phyloP scores from a whole-genome alignment of 306 rosid genomes.

The Quercus cerris region DNA sequence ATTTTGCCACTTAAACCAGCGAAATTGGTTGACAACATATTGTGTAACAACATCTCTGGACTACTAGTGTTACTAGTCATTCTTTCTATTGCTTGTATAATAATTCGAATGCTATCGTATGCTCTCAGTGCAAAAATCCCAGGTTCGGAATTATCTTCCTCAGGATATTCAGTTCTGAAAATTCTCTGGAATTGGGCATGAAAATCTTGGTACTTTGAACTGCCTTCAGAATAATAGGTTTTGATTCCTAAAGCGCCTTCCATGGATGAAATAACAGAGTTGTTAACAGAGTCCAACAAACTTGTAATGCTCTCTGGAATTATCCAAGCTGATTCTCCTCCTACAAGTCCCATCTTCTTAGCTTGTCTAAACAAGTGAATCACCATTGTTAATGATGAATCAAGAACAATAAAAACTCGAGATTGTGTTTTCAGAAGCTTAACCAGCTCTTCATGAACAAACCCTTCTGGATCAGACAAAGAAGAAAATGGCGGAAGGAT shows the following conservation, averaged over 20 bases:
- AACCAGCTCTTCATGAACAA: constrained; percentile 42
- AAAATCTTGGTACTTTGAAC: constrained; percentile 30
- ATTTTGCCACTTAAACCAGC: constrained; percentile 60
- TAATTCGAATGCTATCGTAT: constrained; percentile 48
- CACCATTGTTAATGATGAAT: constrained; percentile 47
- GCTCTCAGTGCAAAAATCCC: constrained; percentile 61
- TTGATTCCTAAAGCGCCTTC: constrained; percentile 68
- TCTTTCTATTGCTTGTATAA: constrained; percentile 41
- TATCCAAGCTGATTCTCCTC: constrained; percentile 60
- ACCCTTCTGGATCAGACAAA: constrained; percentile 45
- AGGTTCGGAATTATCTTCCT: constrained; percentile 44
- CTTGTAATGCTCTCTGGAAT: constrained; percentile 51
- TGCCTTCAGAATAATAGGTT: constrained; percentile 37
- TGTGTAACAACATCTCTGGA: constrained; percentile 5
- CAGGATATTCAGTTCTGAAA: constrained; percentile 29
- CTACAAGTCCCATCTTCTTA: constrained; percentile 44
- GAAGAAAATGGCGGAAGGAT: constrained; percentile 48
- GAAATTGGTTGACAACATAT: constrained; percentile 32
- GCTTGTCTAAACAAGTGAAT: constrained; percentile 53
- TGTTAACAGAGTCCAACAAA: constrained; percentile 41
- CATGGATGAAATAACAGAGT: constrained; percentile 47
- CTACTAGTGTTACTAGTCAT: constrained; percentile 13
- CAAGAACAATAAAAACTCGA: constrained; percentile 57
- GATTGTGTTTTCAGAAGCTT: constrained; percentile 37
- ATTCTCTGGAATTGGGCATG: constrained; percentile 31